Evolutionary conservation across 352 stramenopile genomes (phyloP).

Genomic region (Pythium plurisporium): DNA sequence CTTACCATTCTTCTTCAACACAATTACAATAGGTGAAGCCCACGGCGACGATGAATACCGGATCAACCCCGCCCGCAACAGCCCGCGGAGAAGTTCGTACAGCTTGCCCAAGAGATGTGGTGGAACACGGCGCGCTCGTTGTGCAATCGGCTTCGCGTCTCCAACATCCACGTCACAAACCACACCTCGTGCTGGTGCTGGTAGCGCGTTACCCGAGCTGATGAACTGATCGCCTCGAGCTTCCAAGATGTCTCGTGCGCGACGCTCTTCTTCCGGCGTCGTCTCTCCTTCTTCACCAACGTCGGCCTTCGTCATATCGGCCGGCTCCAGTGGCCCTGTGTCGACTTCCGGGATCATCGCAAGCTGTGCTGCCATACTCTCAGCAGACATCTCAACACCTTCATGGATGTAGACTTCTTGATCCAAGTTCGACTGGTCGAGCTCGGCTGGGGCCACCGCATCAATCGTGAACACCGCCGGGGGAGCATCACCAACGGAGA

Average conservation of each 20-base stretch:
- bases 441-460: neutral
- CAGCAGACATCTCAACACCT: constrained; percentile 1
- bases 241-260: constrained; percentile 11
- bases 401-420: constrained; percentile 13
- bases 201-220: constrained; percentile 20
- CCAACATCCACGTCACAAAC: constrained; percentile 28
- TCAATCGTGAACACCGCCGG: constrained; percentile 6
- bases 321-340: neutral
- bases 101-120: constrained; percentile 15
- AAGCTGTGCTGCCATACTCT: constrained; percentile 14
- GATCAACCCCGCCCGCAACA: constrained; percentile 13
- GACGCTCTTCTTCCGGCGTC: constrained; percentile 16
- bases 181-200: neutral
- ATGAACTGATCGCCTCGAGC: constrained; percentile 5
- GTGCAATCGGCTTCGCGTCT: constrained; percentile 11
- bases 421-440: constrained; percentile 9
- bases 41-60: neutral
- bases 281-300: neutral
- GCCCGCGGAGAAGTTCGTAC: constrained; percentile 23
- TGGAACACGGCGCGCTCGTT: constrained; percentile 6
- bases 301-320: constrained; percentile 21
- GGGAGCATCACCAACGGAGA: neutral
- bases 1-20: constrained; percentile 15
- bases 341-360: constrained; percentile 20
- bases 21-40: constrained; percentile 13